Percentiles rank a stretch among this genome's conserved stretches.
phyloP scores from a whole-genome alignment of 2,329 filamentous ascomycete species.

The Pyricularia sp. region DNA sequence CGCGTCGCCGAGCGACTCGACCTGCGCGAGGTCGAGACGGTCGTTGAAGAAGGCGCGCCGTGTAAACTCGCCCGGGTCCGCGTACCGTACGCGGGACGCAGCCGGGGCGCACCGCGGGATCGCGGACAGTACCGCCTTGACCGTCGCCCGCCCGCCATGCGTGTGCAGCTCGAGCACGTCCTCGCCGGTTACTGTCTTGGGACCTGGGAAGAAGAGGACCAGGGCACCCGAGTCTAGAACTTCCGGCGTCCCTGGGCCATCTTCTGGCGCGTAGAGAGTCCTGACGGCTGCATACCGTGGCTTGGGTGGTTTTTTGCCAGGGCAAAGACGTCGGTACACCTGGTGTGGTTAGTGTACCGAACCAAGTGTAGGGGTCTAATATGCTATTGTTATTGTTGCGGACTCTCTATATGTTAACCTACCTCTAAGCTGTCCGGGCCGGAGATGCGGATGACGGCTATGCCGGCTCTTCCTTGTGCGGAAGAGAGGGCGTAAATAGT shows the following conservation, averaged over 20 bases:
- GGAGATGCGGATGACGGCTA: slow-evolving; percentile 80
- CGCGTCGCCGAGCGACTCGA: slow-evolving; percentile 51
- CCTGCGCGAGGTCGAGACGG: slow-evolving; percentile 75
- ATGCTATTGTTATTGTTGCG: slow-evolving; percentile 7
- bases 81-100: slow-evolving; percentile 53
- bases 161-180: slow-evolving; percentile 86
- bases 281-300: slow-evolving; percentile 56
- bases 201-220: slow-evolving; percentile 69
- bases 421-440: slow-evolving; percentile 62
- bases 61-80: slow-evolving; percentile 92
- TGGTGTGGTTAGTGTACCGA: slow-evolving; percentile 12
- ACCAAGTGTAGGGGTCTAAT: not conserved
- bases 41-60: slow-evolving; percentile 80
- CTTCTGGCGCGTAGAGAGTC: slow-evolving; percentile 48
- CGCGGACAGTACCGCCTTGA: slow-evolving; percentile 71
- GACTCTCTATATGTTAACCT: slow-evolving; percentile 7
- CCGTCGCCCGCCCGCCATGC: slow-evolving; percentile 82
- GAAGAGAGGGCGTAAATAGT: slow-evolving; percentile 93
- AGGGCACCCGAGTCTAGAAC: slow-evolving; percentile 69
- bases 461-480: slow-evolving; percentile 71
- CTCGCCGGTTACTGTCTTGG: slow-evolving; percentile 79
- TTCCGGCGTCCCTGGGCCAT: slow-evolving; percentile 19
- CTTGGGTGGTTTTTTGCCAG: slow-evolving; percentile 27
- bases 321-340: slow-evolving; percentile 40
- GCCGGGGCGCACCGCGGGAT: slow-evolving; percentile 42